These are phyloP conservation scores for Metschnikowia dekortorum DNA, from an alignment of 805 yeast genomes.

Conservation along the genomic window DNA sequence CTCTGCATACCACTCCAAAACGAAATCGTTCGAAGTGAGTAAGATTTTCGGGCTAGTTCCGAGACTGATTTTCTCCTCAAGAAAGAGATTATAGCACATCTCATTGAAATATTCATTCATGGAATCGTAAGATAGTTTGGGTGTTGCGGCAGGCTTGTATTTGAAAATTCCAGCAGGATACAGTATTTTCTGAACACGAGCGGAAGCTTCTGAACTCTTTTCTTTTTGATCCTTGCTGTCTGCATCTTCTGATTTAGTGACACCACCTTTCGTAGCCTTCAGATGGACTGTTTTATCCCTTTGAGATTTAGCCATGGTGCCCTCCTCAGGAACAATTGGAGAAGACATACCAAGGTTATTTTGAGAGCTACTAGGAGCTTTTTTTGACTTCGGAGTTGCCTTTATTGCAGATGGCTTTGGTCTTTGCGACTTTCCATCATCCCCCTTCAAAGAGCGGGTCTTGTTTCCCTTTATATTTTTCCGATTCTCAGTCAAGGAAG, in stretches of 20 bases:
- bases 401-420: not conserved
- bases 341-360: not conserved
- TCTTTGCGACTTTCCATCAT: not conserved
- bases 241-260: too few species aligned
- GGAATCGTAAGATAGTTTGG: slow-evolving; percentile 46
- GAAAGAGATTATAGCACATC: slow-evolving; percentile 56
- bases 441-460: not conserved
- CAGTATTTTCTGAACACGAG: not conserved
- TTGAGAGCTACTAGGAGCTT: not conserved
- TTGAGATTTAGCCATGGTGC: not conserved
- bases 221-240: not conserved
- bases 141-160: slow-evolving; percentile 32
- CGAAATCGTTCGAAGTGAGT: slow-evolving; percentile 38
- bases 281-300: not conserved
- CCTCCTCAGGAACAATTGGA: not conserved
- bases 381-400: not conserved
- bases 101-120: slow-evolving; percentile 52
- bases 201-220: slow-evolving; percentile 1
- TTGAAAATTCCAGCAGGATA: slow-evolving; percentile 27
- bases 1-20: slow-evolving; percentile 48
- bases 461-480: not conserved
- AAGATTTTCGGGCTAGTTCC: slow-evolving; percentile 37
- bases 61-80: slow-evolving; percentile 49
- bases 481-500: not conserved
- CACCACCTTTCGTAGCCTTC: too few species aligned